Conservation (phyloP, 495 filamentous ascomycete species). For the Penicillium nucicola region DNA sequence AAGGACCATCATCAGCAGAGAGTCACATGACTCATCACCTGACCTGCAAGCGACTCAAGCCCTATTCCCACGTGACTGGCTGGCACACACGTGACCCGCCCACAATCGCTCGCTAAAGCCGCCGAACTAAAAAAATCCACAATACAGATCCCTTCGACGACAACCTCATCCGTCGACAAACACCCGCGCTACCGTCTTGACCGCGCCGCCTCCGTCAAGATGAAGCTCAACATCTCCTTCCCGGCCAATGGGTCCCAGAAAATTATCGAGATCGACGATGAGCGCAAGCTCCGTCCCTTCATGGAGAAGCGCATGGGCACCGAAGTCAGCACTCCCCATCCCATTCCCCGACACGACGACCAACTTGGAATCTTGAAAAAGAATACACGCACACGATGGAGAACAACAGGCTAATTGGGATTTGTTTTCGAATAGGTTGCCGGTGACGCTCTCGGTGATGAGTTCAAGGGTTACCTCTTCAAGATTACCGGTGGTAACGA, state of each 20-base stretch:
- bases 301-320: slow-evolving; percentile 95
- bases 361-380: slow-evolving; percentile 7
- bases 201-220: slow-evolving; percentile 54
- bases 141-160: slow-evolving; percentile 32
- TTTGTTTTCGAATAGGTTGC: slow-evolving; percentile 43
- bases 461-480: slow-evolving; percentile 92
- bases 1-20: too few species aligned
- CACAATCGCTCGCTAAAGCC: slow-evolving; percentile 33
- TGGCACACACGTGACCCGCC: slow-evolving; percentile 20
- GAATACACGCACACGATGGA: slow-evolving; percentile 12
- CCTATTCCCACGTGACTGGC: slow-evolving; percentile 8
- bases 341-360: slow-evolving; percentile 5
- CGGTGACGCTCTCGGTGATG: slow-evolving; percentile 90
- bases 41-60: slow-evolving; percentile 2
- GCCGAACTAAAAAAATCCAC: slow-evolving; percentile 32
- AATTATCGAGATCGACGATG: slow-evolving; percentile 97
- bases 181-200: slow-evolving; percentile 51
- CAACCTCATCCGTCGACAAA: slow-evolving; percentile 47
- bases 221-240: slow-evolving; percentile 98
- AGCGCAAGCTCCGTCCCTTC: slow-evolving; percentile 84
- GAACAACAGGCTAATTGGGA: slow-evolving; percentile 38
- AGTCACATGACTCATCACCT: background rate
- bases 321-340: slow-evolving; percentile 63
- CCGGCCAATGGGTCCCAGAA: slow-evolving; percentile 99
- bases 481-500: slow-evolving; percentile 99